Conservation (phyloP, 2,329 filamentous ascomycete species). For the Colletotrichum abscissum region DNA sequence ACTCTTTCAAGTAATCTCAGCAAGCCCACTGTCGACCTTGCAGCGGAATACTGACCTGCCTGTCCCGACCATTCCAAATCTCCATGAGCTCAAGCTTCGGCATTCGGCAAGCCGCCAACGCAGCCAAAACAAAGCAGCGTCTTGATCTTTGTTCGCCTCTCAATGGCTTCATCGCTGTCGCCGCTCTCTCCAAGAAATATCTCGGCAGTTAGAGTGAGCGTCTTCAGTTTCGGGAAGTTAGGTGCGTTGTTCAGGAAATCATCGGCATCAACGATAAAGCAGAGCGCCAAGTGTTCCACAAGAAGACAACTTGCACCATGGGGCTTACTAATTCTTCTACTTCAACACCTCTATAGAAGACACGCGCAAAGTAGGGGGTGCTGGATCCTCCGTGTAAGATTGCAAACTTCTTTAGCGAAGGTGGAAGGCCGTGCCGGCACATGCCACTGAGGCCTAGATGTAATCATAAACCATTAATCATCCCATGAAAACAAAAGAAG, state of each 20-base stretch:
- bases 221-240: neutral
- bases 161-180: neutral
- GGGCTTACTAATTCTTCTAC: neutral
- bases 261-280: conserved; percentile 2
- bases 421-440: neutral
- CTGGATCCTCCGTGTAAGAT: neutral
- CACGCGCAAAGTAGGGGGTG: neutral
- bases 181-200: rapidly evolving
- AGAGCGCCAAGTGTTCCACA: neutral
- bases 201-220: neutral
- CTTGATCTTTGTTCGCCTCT: neutral
- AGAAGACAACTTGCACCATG: neutral
- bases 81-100: neutral
- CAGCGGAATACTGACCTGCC: neutral
- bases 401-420: neutral
- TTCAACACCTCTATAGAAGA: neutral
- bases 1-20: neutral
- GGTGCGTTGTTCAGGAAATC: neutral
- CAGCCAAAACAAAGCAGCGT: neutral
- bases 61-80: neutral
- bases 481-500: neutral
- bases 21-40: neutral
- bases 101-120: neutral
- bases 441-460: neutral
- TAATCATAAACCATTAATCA: neutral